Base-by-base conservation (phyloP, 2,329 filamentous ascomycete genomes). In the Cryphonectria parasitica region DNA sequence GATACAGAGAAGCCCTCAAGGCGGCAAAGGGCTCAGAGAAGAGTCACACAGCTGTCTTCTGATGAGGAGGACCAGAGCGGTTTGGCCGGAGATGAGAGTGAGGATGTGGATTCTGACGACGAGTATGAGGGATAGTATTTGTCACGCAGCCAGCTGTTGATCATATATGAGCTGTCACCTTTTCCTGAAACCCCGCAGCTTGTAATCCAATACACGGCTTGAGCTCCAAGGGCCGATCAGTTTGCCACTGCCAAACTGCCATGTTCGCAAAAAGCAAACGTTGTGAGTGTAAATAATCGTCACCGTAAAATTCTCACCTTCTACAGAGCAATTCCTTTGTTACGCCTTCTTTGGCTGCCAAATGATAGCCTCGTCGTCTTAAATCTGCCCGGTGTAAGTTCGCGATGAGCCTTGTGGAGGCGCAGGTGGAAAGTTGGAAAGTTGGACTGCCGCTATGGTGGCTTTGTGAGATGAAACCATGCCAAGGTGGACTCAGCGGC, bases 51-150 rank as follows among this genome's bases (percentile, higher is more conserved):
- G 2, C 66, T 71, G 31, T 71, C 72, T 13, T 71, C 73, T n/a
- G 76, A 76, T 1, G 76, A 75, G 1, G 75, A 74, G 2, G 71
- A 75, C 2, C 74, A 74, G 25, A 15, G 39, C 15, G 74, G 73
- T n/a, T n/a, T n/a, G 1, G 75, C 75, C 1, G 75, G 74, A 2
- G 72, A 75, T 11, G 74, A 74, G 41, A 31, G 65, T 13, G 54
- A 74, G 41, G 36, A 69, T 13, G 54, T 67, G 19, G 73, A 69
- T 10, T 72, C 69, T 25, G 73, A 75, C 11, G 72, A 69, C 4
- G 69, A 67, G 5, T 56, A 69, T 39, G 70, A 66, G 52, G 72
- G 43, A 64, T 71, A 71, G 72, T 8, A 52, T 71, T 22, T 22
- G 3, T 39, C 8, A 43, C 11, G 60, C 4, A 66, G 25, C 60